Evolutionary conservation across 2,329 filamentous ascomycete genomes (phyloP).

Genomic region (Endoconidiophora polonica): DNA sequence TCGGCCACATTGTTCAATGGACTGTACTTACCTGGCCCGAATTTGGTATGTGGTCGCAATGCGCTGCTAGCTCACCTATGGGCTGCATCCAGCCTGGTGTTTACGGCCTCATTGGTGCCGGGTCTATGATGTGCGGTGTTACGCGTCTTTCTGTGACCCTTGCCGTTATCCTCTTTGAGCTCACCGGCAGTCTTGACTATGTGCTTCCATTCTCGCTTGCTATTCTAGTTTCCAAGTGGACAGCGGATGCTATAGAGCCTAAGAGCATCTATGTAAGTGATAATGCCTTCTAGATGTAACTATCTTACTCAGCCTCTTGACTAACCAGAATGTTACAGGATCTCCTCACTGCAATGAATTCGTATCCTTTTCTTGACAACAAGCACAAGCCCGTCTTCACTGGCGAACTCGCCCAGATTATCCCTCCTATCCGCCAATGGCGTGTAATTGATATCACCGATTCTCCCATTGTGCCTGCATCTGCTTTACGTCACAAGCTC

Average conservation of each 20-base stretch:
- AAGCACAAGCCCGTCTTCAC: conserved; percentile 88
- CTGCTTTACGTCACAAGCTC: conserved; percentile 61
- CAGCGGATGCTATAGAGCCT: conserved; percentile 84
- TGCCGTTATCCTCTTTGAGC: conserved; percentile 86
- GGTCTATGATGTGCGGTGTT: conserved; percentile 95
- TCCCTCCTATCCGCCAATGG: conserved; percentile 55
- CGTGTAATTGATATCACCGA: conserved; percentile 76
- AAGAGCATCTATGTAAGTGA: conserved; percentile 69
- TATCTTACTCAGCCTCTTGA: not conserved
- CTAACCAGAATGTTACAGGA: conserved; percentile 34
- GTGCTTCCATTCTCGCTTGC: conserved; percentile 87
- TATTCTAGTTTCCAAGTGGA: conserved; percentile 95
- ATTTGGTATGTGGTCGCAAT: conserved; percentile 57
- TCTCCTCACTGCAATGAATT: conserved; percentile 88
- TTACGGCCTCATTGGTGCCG: conserved; percentile 85
- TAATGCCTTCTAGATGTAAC: not conserved
- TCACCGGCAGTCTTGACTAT: conserved; percentile 88
- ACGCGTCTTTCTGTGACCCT: conserved; percentile 85
- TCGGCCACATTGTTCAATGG: conserved; percentile 76
- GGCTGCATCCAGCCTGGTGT: conserved; percentile 92
- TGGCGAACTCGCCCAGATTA: conserved; percentile 72
- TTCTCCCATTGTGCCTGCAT: conserved; percentile 64
- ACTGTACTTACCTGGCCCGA: conserved; percentile 57
- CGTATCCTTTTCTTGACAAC: conserved; percentile 93
- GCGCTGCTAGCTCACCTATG: conserved; percentile 52